A percentile compares a stretch with the other conserved stretches of the same genome.
Conservation (phyloP, 192 early-diverging fungal genomes). For the Backusella parvicylindrica region DNA sequence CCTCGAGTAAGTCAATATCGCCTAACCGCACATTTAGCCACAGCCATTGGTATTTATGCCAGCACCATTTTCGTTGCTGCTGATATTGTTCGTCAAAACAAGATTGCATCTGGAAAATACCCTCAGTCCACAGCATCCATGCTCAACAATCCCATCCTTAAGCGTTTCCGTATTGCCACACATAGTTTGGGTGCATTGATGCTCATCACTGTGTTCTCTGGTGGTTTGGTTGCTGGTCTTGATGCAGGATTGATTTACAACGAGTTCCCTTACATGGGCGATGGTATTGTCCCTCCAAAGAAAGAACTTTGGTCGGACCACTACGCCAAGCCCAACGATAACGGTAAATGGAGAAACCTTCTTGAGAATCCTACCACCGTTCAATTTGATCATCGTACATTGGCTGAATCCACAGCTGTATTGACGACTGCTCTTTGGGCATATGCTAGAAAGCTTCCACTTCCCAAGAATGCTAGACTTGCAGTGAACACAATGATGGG, state of each 20-base stretch:
- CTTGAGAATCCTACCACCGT: slow-evolving; percentile 94
- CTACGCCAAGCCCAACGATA: slow-evolving; percentile 47
- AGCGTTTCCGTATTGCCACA: slow-evolving; percentile 59
- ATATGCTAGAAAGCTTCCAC: slow-evolving; percentile 62
- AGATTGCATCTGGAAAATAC: slow-evolving; percentile 49
- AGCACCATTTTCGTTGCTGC: slow-evolving; percentile 72
- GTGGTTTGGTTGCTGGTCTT: slow-evolving; percentile 93
- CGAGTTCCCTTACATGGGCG: slow-evolving; percentile 95
- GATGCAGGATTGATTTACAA: slow-evolving; percentile 98
- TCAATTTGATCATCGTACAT: slow-evolving; percentile 92
- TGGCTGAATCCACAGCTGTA: slow-evolving; percentile 83
- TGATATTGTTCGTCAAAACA: slow-evolving; percentile 70
- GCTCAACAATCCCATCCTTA: slow-evolving; percentile 56
- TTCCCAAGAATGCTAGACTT: slow-evolving; percentile 64
- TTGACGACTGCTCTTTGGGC: slow-evolving; percentile 72
- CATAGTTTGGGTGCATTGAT: slow-evolving; percentile 65
- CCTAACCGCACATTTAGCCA: slow-evolving; percentile 84
- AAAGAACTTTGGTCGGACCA: slow-evolving; percentile 54
- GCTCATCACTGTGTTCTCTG: slow-evolving; percentile 85
- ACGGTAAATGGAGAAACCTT: slow-evolving; percentile 75
- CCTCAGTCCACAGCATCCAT: slow-evolving; percentile 33
- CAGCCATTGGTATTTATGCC: slow-evolving; percentile 86
- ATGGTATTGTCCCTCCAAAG: slow-evolving; percentile 71
- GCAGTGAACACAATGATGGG: slow-evolving; percentile 77
- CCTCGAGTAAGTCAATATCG: slow-evolving; percentile 95